Evolutionary conservation across 176 grass and related monocot genomes (phyloP).

Genomic region (Tuctoria greenei): DNA sequence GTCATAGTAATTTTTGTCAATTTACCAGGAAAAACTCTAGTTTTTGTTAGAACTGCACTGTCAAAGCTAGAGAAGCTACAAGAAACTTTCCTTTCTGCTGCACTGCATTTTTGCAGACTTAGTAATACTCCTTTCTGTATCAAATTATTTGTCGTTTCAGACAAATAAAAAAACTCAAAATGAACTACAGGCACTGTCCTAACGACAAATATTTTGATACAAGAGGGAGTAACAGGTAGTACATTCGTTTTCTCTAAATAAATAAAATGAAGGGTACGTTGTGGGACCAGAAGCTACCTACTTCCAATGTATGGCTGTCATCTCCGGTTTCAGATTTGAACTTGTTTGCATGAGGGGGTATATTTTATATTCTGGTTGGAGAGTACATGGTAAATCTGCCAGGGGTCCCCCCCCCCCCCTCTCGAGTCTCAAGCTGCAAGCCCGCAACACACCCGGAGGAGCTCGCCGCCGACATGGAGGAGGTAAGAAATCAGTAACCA

Average conservation of each 20-base stretch:
- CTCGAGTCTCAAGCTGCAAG: too few species aligned
- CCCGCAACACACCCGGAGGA: too few species aligned
- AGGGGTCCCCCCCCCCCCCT: too few species aligned
- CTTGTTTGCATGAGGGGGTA: slow-evolving; percentile 1
- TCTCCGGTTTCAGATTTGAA: slow-evolving; percentile 27
- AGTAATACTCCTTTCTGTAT: too few species aligned
- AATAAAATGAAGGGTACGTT: slow-evolving; percentile 18
- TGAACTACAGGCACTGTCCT: too few species aligned
- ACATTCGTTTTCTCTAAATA: background rate
- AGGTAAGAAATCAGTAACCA: too few species aligned
- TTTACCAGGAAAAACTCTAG: background rate
- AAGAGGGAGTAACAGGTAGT: too few species aligned
- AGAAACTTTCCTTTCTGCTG: slow-evolving; percentile 3
- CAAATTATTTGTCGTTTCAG: too few species aligned
- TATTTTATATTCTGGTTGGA: slow-evolving; percentile 19
- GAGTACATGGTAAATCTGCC: slow-evolving; percentile 12
- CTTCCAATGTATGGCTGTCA: background rate
- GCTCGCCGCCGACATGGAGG: too few species aligned
- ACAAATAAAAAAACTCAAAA: too few species aligned
- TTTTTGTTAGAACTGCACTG: slow-evolving; percentile 11
- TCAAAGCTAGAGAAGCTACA: slow-evolving; percentile 33
- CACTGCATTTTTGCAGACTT: slow-evolving; percentile 22
- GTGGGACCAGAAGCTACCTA: slow-evolving; percentile 16
- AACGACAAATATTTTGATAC: too few species aligned
- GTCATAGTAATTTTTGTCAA: slow-evolving; percentile 5